phyloP scores from a whole-genome alignment of 2,329 filamentous ascomycete genomes.

The Penicillium glabrum region DNA sequence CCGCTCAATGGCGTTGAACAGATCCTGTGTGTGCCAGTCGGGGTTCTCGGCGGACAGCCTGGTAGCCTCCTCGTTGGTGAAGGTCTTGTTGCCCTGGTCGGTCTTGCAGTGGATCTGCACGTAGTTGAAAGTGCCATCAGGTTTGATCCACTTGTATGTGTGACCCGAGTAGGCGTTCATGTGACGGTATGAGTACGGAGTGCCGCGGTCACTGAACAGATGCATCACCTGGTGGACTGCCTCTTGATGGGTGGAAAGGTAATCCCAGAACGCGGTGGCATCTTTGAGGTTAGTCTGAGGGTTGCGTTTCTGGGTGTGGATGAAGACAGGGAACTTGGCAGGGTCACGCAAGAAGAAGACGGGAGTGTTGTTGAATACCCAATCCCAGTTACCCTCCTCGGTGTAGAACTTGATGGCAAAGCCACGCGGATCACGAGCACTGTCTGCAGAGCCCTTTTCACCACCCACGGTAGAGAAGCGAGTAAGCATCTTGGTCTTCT shows the following conservation, averaged over 20 bases:
- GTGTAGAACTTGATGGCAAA: slow-evolving; percentile 74
- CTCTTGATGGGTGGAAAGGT: slow-evolving; percentile 62
- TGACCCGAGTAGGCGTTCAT: slow-evolving; percentile 70
- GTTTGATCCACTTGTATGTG: slow-evolving; percentile 66
- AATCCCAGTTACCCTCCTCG: slow-evolving; percentile 71
- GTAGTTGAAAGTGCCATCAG: slow-evolving; percentile 66
- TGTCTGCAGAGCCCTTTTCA: slow-evolving; percentile 70
- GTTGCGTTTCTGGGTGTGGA: slow-evolving; percentile 74
- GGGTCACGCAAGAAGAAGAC: slow-evolving; percentile 76
- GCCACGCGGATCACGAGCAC: slow-evolving; percentile 69
- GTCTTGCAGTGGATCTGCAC: slow-evolving; percentile 65
- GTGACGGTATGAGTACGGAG: slow-evolving; percentile 63
- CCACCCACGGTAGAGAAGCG: slow-evolving; percentile 77
- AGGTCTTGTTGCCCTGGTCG: slow-evolving; percentile 61
- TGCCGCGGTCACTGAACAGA: slow-evolving; percentile 66
- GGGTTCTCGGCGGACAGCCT: slow-evolving; percentile 59
- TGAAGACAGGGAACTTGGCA: slow-evolving; percentile 71
- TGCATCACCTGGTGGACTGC: slow-evolving; percentile 64
- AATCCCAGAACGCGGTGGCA: slow-evolving; percentile 70
- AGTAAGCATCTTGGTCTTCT: slow-evolving; percentile 65
- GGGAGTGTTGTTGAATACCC: slow-evolving; percentile 72
- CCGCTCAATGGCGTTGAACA: slow-evolving; percentile 62
- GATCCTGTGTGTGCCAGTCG: slow-evolving; percentile 63
- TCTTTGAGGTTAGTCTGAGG: slow-evolving; percentile 69
- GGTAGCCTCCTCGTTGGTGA: slow-evolving; percentile 58